Conservation (phyloP, 2,329 filamentous ascomycete genomes). For the Trichoderma semiorbis region DNA sequence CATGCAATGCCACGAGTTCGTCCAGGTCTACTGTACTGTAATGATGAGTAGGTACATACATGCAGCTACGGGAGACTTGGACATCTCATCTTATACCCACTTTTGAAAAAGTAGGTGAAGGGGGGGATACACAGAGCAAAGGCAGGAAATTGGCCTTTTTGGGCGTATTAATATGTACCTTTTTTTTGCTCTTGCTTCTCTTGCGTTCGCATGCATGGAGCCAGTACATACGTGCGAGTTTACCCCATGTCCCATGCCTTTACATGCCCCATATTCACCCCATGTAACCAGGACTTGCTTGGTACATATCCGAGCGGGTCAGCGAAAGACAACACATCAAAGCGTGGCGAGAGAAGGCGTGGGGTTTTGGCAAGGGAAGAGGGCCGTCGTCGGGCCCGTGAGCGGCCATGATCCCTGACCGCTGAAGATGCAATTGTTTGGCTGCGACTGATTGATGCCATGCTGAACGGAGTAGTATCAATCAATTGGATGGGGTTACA, state of each 20-base stretch:
- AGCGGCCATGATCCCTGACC: conserved; percentile 8
- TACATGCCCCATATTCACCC: neutral
- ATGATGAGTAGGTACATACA: neutral
- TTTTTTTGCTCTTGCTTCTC: neutral
- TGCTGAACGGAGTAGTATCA: neutral
- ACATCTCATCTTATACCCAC: neutral
- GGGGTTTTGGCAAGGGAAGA: conserved; percentile 15
- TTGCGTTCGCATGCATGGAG: neutral
- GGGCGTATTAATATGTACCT: neutral
- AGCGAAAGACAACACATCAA: conserved; percentile 19
- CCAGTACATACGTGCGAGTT: neutral
- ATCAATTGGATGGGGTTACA: neutral
- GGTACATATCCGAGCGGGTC: conserved; percentile 12
- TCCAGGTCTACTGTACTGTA: neutral
- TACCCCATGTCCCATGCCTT: neutral
- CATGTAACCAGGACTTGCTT: neutral
- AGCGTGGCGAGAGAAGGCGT: conserved; percentile 9
- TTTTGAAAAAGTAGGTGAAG: conserved; percentile 18
- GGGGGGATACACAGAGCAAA: neutral
- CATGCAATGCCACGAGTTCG: conserved; percentile 1
- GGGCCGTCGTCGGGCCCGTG: neutral
- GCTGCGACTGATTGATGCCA: neutral
- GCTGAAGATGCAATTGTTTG: conserved; percentile 5
- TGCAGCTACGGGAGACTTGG: neutral
- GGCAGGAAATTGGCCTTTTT: neutral